Base-by-base conservation (phyloP, 805 yeast genomes). In the Zygosaccharomyces bisporus region DNA sequence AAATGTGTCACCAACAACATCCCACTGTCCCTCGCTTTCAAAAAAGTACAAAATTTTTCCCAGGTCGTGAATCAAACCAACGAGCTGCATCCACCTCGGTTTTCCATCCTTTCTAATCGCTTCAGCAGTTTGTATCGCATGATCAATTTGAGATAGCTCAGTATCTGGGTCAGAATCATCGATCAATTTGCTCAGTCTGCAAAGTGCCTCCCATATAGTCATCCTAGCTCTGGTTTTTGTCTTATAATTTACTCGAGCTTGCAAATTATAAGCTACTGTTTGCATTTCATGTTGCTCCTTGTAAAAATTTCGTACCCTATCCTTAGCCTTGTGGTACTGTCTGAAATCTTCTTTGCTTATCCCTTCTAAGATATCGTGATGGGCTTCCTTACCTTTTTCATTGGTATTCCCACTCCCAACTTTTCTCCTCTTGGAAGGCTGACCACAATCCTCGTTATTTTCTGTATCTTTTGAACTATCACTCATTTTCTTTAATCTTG, bases 151-250 rank as follows among this genome's bases (percentile, higher is more conserved):
- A 0, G 86, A 80, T 17, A 82, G 66, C 56, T 81, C 86, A 0
- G 87, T 82, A 58, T 82, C 89, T 0, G 89, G 89, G 58, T 82
- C 89, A 41, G 83, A 76, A 41, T 82, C 87, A 58, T 82, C 89
- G 18, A 82, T 69, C 14, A 82, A 63, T 50, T 77, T 75, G 56
- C 81, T 82, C 30, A 82, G 65, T 48, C 75, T 76, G 43, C 76
- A 76, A 12, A 82, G 59, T 0, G 86, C 88, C 46, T 80, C 86
- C 89, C 89, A 82, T 5, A 82, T 73, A 0, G 83, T 69, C 84
- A 82, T 80, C 41, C 73, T 68, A 41, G 83, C 88, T 53, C 88
- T 61, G 6, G 75, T 69, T 55, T 81, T 79, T 4, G 87, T 76
- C 60, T 81, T 81, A 68, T 82, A 82, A 60, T 80, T 81, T 39